Evolutionary conservation across 108 stramenopile species (phyloP).

Genomic region (Seminavis robusta): DNA sequence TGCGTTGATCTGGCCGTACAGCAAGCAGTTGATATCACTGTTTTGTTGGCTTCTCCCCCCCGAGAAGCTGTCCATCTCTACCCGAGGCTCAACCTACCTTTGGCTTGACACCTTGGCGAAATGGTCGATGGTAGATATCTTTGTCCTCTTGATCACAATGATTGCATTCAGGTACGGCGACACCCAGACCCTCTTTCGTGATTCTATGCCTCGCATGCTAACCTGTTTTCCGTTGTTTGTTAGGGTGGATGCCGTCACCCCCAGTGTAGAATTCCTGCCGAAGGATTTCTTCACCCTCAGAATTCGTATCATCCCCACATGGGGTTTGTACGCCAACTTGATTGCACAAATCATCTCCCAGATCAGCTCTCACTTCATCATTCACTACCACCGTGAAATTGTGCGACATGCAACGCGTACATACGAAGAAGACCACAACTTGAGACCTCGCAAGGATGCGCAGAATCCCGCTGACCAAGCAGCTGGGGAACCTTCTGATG

Average conservation of each 20-base stretch:
- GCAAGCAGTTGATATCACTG: conserved; percentile 57
- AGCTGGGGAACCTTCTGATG: no score
- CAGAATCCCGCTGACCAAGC: no score
- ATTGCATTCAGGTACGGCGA: conserved; percentile 62
- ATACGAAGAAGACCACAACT: no score
- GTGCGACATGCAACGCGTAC: no score
- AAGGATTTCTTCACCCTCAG: conserved; percentile 13
- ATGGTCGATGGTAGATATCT: conserved; percentile 64
- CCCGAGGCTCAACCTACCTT: conserved; percentile 46
- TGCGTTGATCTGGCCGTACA: conserved; percentile 81
- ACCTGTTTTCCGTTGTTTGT: no score
- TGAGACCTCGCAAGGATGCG: no score
- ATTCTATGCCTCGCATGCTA: no score
- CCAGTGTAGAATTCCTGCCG: conserved; percentile 47
- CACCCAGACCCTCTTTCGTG: no score
- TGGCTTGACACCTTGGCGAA: conserved; percentile 80
- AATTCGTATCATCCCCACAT: conserved; percentile 1
- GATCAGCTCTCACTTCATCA: conserved; percentile 14
- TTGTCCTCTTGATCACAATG: conserved; percentile 59
- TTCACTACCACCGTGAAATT: conserved; percentile 6
- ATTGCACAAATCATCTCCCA: conserved; percentile 9
- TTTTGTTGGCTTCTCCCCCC: conserved; percentile 64
- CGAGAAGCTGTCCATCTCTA: conserved; percentile 25
- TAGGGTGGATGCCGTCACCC: no score
- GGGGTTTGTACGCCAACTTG: conserved; percentile 12